phyloP scores from a whole-genome alignment of 306 rosid species.

The Cercis canadensis region DNA sequence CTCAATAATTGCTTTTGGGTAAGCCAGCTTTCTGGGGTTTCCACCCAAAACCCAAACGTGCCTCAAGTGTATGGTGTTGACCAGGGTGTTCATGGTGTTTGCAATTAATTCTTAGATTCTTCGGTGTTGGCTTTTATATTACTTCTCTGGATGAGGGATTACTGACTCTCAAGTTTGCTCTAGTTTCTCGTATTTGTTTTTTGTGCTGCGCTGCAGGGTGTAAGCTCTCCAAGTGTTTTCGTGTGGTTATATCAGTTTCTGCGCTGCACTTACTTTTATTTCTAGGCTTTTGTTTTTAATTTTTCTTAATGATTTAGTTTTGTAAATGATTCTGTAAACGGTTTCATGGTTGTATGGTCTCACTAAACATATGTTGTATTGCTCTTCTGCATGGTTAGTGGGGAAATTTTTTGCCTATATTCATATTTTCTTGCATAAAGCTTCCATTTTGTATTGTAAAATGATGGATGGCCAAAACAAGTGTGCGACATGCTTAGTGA shows the following conservation, averaged over 20 bases:
- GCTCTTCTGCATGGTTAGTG: no score
- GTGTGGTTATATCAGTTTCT: conserved; percentile 27
- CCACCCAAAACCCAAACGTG: no score
- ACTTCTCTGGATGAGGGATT: background rate
- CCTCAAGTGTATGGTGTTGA: background rate
- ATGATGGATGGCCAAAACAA: no score
- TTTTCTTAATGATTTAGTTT: background rate
- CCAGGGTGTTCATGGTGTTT: background rate
- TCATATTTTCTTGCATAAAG: no score
- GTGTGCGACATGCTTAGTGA: no score
- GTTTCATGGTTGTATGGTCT: no score
- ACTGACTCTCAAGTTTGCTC: conserved; percentile 36
- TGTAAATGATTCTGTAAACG: conserved; percentile 13
- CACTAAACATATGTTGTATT: no score
- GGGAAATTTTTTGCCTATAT: no score
- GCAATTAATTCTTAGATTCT: background rate
- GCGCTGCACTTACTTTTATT: conserved; percentile 6
- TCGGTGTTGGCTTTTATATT: background rate
- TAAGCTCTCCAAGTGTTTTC: conserved; percentile 25
- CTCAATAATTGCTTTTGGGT: no score
- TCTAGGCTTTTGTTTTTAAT: background rate
- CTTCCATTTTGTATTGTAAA: no score
- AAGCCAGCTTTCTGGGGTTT: no score
- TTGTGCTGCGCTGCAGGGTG: conserved; percentile 46
- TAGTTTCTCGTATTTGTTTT: conserved; percentile 42